Base-by-base conservation (phyloP, 768 basidiomycete genomes). In the Candolleomyces efflorescens region DNA sequence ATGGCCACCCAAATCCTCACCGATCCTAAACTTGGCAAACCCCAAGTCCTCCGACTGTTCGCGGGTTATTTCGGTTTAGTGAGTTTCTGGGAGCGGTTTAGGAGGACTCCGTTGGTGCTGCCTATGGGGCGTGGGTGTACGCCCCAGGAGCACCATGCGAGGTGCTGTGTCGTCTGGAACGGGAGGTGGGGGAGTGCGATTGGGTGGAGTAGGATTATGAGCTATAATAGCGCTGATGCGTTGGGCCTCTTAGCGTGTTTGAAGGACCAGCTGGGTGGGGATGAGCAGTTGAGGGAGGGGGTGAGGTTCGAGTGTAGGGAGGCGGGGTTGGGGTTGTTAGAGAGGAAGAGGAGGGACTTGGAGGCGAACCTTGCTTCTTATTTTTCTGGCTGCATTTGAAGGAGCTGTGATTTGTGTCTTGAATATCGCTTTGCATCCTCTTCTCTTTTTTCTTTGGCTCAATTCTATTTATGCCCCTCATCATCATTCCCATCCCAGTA, bases 11-110 rank as follows among this genome's bases (percentile, higher is more conserved):
- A 66, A 53, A 66, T 76, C n/a, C 65, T 65, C 24, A 65, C 68
- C 5, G 73, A 77, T 58, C 65, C 68, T 10, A 74, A 72, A 63
- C 65, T 77, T 23, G 70, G 64, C 62, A 70, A 70, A 38, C 68
- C 60, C n/a, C 76, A 77, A 59, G 64, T 72, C 10, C 68, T 72
- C 56, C 64, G 70, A 23, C 56, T 77, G 27, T 64, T 76, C 9
- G 62, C 71, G 2, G 77, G 77, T 9, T 66, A 76, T 57, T 67
- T 67, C 56, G 72, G 72, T 13, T 71, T 78, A 26, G 69, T 70
- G 20, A 68, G 62, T 17, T 67, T 73, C 18, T 75, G 72, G 68
- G 75, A 78, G 57, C 65, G 67, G 6, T 61, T 70, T 27, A 60
- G 69, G n/a, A 64, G 70, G 4, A 60, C 56, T 3, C 68, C 75